These are phyloP conservation scores for Trypanosoma vivax DNA, from an alignment of 208 protist species.

Conservation along the genomic window DNA sequence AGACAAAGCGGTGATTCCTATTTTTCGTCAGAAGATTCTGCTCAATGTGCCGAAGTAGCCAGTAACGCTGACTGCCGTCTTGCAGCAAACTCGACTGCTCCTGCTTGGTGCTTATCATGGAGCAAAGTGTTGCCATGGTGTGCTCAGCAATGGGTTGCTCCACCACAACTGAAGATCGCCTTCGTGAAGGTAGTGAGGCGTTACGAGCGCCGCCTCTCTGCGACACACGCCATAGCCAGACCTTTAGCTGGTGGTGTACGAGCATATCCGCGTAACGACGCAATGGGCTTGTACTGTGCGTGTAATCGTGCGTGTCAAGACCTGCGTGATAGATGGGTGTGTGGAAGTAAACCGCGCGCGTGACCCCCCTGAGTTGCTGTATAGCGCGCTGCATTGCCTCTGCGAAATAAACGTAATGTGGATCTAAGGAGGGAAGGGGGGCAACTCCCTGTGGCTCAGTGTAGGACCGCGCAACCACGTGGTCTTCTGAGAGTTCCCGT, in stretches of 20 bases:
- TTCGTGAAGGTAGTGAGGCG: not conserved
- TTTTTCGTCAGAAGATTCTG: conserved; percentile 26
- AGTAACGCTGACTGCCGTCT: conserved; percentile 76
- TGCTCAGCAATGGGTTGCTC: conserved; percentile 64
- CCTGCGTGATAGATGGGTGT: conserved; percentile 66
- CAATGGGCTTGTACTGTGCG: conserved; percentile 83
- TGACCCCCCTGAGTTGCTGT: conserved; percentile 63
- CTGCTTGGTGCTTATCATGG: conserved; percentile 78
- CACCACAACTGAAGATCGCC: conserved; percentile 3
- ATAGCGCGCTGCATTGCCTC: conserved; percentile 66
- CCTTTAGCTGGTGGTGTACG: conserved; percentile 88
- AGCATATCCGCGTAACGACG: conserved; percentile 87
- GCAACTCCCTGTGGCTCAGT: conserved; percentile 56
- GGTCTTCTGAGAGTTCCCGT: conserved; percentile 61
- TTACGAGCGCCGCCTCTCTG: conserved; percentile 8
- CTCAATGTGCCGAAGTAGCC: conserved; percentile 61
- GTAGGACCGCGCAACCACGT: conserved; percentile 58
- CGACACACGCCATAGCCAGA: conserved; percentile 41
- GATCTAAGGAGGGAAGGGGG: conserved; percentile 42
- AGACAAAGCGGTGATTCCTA: conserved; percentile 31
- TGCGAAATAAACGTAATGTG: conserved; percentile 50
- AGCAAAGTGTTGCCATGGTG: conserved; percentile 74
- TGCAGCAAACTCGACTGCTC: conserved; percentile 76
- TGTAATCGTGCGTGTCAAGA: conserved; percentile 74
- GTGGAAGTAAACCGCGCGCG: conserved; percentile 78